Evolutionary conservation across 2,329 filamentous ascomycete species (phyloP), one percentile per base, ranked within the genome.

Genomic region (Samsoniella hepiali): DNA sequence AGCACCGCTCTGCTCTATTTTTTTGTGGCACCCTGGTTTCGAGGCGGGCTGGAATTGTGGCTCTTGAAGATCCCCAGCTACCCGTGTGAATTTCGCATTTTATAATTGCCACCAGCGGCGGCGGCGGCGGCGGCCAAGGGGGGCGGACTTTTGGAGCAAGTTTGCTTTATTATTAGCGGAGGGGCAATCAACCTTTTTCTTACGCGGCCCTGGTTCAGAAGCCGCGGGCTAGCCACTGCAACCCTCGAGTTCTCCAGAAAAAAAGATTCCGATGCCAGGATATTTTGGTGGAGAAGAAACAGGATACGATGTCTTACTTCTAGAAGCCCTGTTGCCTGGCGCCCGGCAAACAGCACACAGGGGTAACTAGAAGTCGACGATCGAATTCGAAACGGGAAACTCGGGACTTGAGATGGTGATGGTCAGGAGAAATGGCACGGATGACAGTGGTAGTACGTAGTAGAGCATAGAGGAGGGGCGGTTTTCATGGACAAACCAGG

Each of bases 221-320:
- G 47, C 29, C 9, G 47, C 11, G 17, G 42, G 42, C n/a, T 6
- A 7, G 17, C 32, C 31, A 31, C 13, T 4, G 45, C 22, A 29
- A 32, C 40, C 8, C 15, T 27, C 3, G 11, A 32, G 57, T n/a
- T 38, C 57, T 27, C 57, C 34, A 42, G 32, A 40, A 59, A 34
- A 58, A 27, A 58, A 49, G 22, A 49, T 15, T n/a, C 31, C 8
- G 27, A 32, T 29, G 34, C 34, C 13, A 15, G 57, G 57, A 40
- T 34, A 51, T 51, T 57, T 44, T 4, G 34, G 47, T 59, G 57
- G 57, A 59, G 57, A n/a, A 59, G 45, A 13, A 54, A 51, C 29
- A n/a, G 57, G 27, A 34, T 51, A 22, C 22, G 22, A 22, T 42
- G 57, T 59, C 57, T 51, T 59, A 32, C 9, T 34, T 51, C 15